Base-by-base conservation (phyloP, 2,329 filamentous ascomycete species). In the Botrytis byssoidea region DNA sequence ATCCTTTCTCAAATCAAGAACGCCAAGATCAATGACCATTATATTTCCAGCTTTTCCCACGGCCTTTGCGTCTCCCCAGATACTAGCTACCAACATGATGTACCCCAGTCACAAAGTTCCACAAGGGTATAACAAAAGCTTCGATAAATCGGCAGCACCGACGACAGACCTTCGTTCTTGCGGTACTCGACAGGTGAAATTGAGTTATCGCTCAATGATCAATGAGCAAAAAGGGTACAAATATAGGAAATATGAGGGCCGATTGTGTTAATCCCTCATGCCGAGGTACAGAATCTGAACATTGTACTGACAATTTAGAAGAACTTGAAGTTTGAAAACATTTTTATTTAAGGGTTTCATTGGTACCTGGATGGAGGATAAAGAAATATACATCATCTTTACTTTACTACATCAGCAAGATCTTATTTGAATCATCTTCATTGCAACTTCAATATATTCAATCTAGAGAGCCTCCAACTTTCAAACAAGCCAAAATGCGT, bases 141-240 rank as follows among this genome's bases (percentile, higher is more conserved):
- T 69, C 37, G 12, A 69, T 68, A 57, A 16, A 25, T 69, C 48
- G 66, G 66, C 66, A 69, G 4, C 25, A 69, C 66, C 25, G 48
- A 42, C 37, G n/a, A 57, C 18, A 57, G 9, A 32, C 57, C 14
- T 25, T 57, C 18, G 35, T 42, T 42, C 48, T 57, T 57, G 66
- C 18, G 48, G 25, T 59, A 69, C 66, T 57, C 48, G 48, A 57
- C 48, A 57, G 66, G 35, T 59, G 66, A 1, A 16, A 12, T 22
- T 42, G n/a, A 57, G 25, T 42, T 42, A 22, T 59, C 6, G 48
- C 66, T 57, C n/a, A 25, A 37, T 32, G 48, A 57, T 35, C 37
- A 42, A 42, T 4, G 12, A 37, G 16, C 20, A 18, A 37, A 12
- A n/a, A 29, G 14, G 18, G 29, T 10, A 37, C 42, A 22, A 40